Conservation (phyloP, 768 basidiomycete genomes). For the Xerocomellus amylosporus region DNA sequence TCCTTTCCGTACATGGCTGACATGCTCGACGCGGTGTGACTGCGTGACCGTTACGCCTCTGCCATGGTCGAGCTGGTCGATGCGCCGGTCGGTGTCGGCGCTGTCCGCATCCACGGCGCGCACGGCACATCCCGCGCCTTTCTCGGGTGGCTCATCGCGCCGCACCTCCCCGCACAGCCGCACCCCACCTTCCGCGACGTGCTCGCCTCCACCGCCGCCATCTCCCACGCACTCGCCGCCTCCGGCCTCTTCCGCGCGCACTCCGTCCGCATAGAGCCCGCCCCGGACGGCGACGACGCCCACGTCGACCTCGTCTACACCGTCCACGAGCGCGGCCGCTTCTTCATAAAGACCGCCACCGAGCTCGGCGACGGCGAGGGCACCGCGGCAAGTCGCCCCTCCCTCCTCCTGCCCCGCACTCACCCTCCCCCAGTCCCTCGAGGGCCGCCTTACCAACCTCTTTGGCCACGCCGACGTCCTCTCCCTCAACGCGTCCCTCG, state of each 20-base stretch:
- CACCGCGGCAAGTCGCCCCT: conserved; percentile 64
- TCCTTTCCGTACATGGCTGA: too few species aligned
- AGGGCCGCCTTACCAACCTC: conserved; percentile 78
- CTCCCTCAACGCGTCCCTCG: conserved; percentile 77
- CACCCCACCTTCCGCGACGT: conserved; percentile 55
- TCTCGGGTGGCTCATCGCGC: conserved; percentile 73
- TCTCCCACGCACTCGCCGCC: conserved; percentile 62
- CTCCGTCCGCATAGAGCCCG: conserved; percentile 58
- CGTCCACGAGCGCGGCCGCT: conserved; percentile 71
- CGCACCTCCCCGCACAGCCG: conserved; percentile 41
- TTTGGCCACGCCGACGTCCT: conserved; percentile 91
- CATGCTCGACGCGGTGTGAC: conserved; percentile 24
- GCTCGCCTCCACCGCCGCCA: conserved; percentile 62
- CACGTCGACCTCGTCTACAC: conserved; percentile 82
- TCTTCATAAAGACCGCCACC: conserved; percentile 78
- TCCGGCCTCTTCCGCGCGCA: conserved; percentile 78
- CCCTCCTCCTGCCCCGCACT: neutral
- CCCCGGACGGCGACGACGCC: conserved; percentile 48
- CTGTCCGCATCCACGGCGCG: conserved; percentile 82
- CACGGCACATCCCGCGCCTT: conserved; percentile 72
- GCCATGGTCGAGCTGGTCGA: conserved; percentile 39
- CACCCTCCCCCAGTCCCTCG: conserved; percentile 54
- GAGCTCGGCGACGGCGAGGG: conserved; percentile 94
- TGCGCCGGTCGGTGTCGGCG: conserved; percentile 63
- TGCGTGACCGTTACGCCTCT: conserved; percentile 15